These are phyloP conservation scores for Cercospora sojina DNA, from an alignment of 2,329 filamentous ascomycete species.

Conservation along the genomic window DNA sequence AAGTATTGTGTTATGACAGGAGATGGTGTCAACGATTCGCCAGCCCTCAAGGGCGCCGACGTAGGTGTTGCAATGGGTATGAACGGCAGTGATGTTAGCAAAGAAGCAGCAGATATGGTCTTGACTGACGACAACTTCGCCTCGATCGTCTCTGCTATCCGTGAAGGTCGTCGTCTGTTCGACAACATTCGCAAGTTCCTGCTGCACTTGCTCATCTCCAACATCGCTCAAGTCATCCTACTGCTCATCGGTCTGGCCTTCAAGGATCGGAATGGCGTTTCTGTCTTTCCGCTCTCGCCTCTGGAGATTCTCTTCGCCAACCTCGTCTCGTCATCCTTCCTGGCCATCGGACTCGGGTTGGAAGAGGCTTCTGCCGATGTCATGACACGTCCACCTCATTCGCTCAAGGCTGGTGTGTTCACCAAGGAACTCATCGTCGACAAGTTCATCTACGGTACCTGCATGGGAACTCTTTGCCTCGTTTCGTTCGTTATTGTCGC, in stretches of 20 bases:
- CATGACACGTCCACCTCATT: constrained; percentile 49
- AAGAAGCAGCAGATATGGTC: constrained; percentile 48
- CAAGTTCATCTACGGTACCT: constrained; percentile 51
- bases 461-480: constrained; percentile 48
- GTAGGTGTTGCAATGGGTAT: constrained; percentile 49
- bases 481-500: constrained; percentile 47
- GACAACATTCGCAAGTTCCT: constrained; percentile 52
- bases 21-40: constrained; percentile 49
- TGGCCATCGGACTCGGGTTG: constrained; percentile 49
- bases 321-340: constrained; percentile 49
- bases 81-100: constrained; percentile 47
- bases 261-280: constrained; percentile 45
- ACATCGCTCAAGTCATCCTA: constrained; percentile 50
- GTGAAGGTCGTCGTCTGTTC: constrained; percentile 48
- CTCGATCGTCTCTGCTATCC: constrained; percentile 47
- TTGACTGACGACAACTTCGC: constrained; percentile 49
- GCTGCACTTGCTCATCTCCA: constrained; percentile 51
- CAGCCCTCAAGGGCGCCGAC: constrained; percentile 48
- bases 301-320: constrained; percentile 52
- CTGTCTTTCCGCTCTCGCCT: constrained; percentile 48
- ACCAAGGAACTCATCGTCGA: constrained; percentile 48
- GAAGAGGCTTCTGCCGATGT: constrained; percentile 49
- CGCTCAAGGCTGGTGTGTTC: constrained; percentile 47
- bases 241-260: constrained; percentile 50
- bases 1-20: constrained; percentile 48